These are phyloP conservation scores for Helenozyma rhizophorensis DNA, from an alignment of 805 yeast genomes.

Conservation along the genomic window DNA sequence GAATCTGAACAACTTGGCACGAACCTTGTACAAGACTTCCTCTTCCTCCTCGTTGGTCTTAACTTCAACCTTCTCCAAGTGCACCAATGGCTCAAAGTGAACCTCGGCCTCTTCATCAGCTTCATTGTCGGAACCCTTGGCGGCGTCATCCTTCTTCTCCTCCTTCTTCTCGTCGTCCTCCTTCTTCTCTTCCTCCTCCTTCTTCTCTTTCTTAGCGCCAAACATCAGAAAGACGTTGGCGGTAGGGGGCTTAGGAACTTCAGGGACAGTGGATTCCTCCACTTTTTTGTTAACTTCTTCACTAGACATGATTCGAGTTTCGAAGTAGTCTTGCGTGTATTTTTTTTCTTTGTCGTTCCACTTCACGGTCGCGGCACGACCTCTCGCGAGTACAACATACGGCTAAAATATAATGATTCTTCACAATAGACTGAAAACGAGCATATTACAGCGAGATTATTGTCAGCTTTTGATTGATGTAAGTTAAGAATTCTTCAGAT, in stretches of 20 bases:
- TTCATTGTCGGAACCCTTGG: slow-evolving; percentile 51
- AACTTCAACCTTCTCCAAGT: slow-evolving; percentile 92
- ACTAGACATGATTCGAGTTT: slow-evolving; percentile 28
- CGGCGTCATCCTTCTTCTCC: slow-evolving; percentile 30
- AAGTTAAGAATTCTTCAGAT: too few relatives aligned
- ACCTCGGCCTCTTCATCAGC: slow-evolving; percentile 71
- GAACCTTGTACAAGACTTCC: slow-evolving; percentile 74
- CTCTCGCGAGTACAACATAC: too few relatives aligned
- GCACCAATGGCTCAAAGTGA: slow-evolving; percentile 94
- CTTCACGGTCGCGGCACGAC: slow-evolving; percentile 1
- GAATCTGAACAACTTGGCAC: slow-evolving; percentile 94
- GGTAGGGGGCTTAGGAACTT: slow-evolving; percentile 60
- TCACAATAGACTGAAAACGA: too few relatives aligned
- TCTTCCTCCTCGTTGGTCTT: slow-evolving; percentile 94
- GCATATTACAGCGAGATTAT: too few relatives aligned
- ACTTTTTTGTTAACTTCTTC: slow-evolving; percentile 28
- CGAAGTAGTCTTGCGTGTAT: too few relatives aligned
- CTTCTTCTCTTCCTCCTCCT: slow-evolving; percentile 33
- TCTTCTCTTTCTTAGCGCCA: slow-evolving; percentile 81
- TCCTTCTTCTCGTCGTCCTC: slow-evolving; percentile 24
- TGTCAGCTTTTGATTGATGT: too few relatives aligned
- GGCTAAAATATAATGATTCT: too few relatives aligned
- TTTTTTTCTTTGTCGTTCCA: slow-evolving; percentile 1
- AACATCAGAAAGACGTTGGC: slow-evolving; percentile 90
- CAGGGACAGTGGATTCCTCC: slow-evolving; percentile 20